phyloP scores from a whole-genome alignment of 1,139 yeast species.

The Suhomyces atakaporum region DNA sequence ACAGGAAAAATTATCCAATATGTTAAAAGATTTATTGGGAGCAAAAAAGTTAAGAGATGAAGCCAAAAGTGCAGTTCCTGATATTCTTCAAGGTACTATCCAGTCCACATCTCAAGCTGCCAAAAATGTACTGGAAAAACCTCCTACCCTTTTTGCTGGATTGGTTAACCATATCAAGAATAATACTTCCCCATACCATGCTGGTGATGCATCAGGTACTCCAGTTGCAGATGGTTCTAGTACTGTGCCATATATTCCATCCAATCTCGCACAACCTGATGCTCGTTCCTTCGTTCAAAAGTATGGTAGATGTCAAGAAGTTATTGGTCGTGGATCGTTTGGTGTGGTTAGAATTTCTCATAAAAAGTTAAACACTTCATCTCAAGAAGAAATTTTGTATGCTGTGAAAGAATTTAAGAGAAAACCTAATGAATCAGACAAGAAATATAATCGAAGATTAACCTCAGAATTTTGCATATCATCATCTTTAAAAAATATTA shows the following conservation, averaged over 20 bases:
- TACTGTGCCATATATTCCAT: slow-evolving; percentile 1
- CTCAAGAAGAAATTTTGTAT: slow-evolving; percentile 38
- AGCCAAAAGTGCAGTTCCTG: slow-evolving; percentile 85
- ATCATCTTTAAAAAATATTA: slow-evolving; percentile 47
- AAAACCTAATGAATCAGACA: slow-evolving; percentile 45
- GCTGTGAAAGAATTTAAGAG: slow-evolving; percentile 52
- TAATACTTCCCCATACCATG: slow-evolving; percentile 31
- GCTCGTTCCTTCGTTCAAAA: slow-evolving; percentile 49
- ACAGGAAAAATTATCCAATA: slow-evolving; percentile 82
- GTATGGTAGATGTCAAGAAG: slow-evolving; percentile 53
- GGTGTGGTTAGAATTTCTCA: slow-evolving; percentile 52
- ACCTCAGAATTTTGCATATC: slow-evolving; percentile 52
- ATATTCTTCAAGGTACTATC: slow-evolving; percentile 31
- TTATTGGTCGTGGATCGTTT: slow-evolving; percentile 50
- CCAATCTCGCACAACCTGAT: slow-evolving; percentile 23
- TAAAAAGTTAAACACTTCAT: slow-evolving; percentile 27
- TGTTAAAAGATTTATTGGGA: slow-evolving; percentile 84
- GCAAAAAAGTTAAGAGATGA: slow-evolving; percentile 79
- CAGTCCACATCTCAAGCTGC: slow-evolving; percentile 13
- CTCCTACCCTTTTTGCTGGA: slow-evolving; percentile 83
- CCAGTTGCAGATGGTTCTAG: neutral
- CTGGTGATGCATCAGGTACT: slow-evolving; percentile 3
- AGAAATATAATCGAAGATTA: slow-evolving; percentile 46
- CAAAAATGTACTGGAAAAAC: slow-evolving; percentile 31
- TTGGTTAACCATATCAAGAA: slow-evolving; percentile 67